phyloP scores from a whole-genome alignment of 1,284 basidiomycete genomes.

The Psilocybe mexicana region DNA sequence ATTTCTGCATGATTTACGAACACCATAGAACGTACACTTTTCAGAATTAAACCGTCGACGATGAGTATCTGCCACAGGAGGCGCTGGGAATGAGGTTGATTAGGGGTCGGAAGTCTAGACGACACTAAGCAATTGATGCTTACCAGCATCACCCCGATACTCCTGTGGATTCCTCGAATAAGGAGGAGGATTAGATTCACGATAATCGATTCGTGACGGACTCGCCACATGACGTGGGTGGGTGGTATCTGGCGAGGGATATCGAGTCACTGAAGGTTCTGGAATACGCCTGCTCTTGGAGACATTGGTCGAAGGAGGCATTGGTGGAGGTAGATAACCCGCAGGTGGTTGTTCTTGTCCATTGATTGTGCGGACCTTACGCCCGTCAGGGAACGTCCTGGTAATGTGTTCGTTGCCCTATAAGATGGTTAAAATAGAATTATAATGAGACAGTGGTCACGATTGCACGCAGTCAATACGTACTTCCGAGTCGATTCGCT shows the following conservation, averaged over 20 bases:
- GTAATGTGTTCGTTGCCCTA: slow-evolving; percentile 76
- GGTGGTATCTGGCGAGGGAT: slow-evolving; percentile 17
- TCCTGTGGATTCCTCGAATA: slow-evolving; percentile 19
- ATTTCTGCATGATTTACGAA: slow-evolving; percentile 2
- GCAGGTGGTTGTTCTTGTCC: slow-evolving; percentile 59
- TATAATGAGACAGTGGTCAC: slow-evolving; percentile 7
- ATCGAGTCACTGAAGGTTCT: slow-evolving; percentile 20
- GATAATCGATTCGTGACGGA: slow-evolving; percentile 16
- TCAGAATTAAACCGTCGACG: slow-evolving; percentile 22
- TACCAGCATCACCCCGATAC: slow-evolving; percentile 17
- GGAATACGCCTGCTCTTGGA: slow-evolving; percentile 14
- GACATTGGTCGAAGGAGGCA: slow-evolving; percentile 12
- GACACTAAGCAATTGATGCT: slow-evolving; percentile 5
- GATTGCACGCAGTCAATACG: slow-evolving; percentile 17
- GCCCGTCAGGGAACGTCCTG: slow-evolving; percentile 63
- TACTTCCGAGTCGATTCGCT: slow-evolving; percentile 58
- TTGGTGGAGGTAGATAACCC: slow-evolving; percentile 24
- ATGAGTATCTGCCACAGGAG: slow-evolving; percentile 8
- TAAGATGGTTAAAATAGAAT: slow-evolving; percentile 10
- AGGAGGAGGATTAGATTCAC: slow-evolving; percentile 11
- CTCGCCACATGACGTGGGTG: slow-evolving; percentile 11
- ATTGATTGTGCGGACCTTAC: slow-evolving; percentile 63
- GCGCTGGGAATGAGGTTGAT: slow-evolving; percentile 4
- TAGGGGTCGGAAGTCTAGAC: not conserved
- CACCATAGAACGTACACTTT: slow-evolving; percentile 23